Conservation (phyloP, 2,329 filamentous ascomycete species). For the Colletotrichum sojae region DNA sequence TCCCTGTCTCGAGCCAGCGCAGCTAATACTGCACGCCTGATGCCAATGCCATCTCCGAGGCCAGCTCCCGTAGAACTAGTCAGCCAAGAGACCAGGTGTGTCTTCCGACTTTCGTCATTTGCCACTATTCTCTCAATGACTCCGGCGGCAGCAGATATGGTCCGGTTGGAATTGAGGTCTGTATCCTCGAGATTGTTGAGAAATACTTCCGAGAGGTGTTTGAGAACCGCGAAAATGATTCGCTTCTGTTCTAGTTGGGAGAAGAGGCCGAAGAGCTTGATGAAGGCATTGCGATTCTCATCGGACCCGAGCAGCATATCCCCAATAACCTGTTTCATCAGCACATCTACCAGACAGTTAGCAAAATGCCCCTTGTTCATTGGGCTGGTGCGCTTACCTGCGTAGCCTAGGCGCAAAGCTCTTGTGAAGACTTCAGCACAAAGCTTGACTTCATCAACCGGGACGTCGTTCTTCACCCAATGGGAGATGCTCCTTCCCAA, state of each 20-base stretch:
- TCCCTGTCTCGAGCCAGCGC: conserved; percentile 67
- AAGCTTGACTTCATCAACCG: conserved; percentile 55
- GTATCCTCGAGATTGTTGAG: conserved; percentile 55
- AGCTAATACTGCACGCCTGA: conserved; percentile 76
- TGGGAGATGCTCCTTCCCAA: conserved; percentile 73
- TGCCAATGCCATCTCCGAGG: conserved; percentile 73
- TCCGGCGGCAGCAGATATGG: conserved; percentile 71
- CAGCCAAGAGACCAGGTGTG: conserved; percentile 75
- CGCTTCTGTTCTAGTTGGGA: conserved; percentile 61
- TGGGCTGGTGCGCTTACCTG: conserved; percentile 63
- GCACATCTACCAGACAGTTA: conserved; percentile 52
- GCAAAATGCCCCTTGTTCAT: background rate
- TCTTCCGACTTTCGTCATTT: conserved; percentile 63
- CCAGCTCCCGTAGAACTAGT: conserved; percentile 75
- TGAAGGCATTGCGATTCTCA: conserved; percentile 45
- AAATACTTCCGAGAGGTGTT: conserved; percentile 61
- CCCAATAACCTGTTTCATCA: conserved; percentile 56
- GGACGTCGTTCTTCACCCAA: conserved; percentile 53
- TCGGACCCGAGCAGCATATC: conserved; percentile 54
- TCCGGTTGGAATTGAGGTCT: conserved; percentile 43
- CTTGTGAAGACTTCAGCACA: conserved; percentile 68
- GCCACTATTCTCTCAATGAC: conserved; percentile 66
- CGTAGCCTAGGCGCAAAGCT: conserved; percentile 79
- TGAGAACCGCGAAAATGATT: conserved; percentile 56
- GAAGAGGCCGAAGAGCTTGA: conserved; percentile 52